Percentiles rank a stretch among this genome's conserved stretches.
These are phyloP conservation scores for Hypoxylon lienhwacheense DNA, from an alignment of 495 filamentous ascomycete genomes.

Conservation along the genomic window DNA sequence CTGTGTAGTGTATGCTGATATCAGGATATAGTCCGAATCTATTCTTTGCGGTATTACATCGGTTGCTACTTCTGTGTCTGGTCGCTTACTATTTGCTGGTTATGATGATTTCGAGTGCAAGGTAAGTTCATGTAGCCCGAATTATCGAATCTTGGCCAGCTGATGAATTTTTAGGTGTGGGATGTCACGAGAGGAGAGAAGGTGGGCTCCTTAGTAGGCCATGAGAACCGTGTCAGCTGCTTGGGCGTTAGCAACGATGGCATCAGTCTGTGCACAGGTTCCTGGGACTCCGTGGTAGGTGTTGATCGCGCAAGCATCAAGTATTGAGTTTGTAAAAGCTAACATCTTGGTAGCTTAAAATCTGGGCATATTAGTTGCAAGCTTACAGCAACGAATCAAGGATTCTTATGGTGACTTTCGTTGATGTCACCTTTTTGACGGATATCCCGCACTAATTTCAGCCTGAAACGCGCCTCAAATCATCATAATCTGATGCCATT, in stretches of 20 bases:
- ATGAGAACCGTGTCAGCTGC: constrained; percentile 98
- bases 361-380: constrained; percentile 69
- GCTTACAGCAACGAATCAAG: constrained; percentile 1
- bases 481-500: constrained; percentile 48
- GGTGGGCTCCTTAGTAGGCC: constrained; percentile 91
- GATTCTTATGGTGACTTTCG: constrained; percentile 25
- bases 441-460: constrained; percentile 46
- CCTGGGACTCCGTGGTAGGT: constrained; percentile 98
- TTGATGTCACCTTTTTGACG: constrained; percentile 14
- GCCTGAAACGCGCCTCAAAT: constrained; percentile 50
- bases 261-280: constrained; percentile 98
- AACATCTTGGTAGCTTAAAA: constrained; percentile 68
- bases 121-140: constrained; percentile 54
- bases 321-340: constrained; percentile 14
- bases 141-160: background rate
- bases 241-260: constrained; percentile 97
- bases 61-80: constrained; percentile 96
- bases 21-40: constrained; percentile 77
- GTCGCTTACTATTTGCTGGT: constrained; percentile 91
- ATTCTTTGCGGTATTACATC: constrained; percentile 98
- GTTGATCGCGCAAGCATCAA: background rate
- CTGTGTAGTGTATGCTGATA: constrained; percentile 20
- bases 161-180: constrained; percentile 73
- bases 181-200: constrained; percentile 95
- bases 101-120: constrained; percentile 99